Base-by-base conservation (phyloP, 305 asterid genomes). In the Plantago coronopus region DNA sequence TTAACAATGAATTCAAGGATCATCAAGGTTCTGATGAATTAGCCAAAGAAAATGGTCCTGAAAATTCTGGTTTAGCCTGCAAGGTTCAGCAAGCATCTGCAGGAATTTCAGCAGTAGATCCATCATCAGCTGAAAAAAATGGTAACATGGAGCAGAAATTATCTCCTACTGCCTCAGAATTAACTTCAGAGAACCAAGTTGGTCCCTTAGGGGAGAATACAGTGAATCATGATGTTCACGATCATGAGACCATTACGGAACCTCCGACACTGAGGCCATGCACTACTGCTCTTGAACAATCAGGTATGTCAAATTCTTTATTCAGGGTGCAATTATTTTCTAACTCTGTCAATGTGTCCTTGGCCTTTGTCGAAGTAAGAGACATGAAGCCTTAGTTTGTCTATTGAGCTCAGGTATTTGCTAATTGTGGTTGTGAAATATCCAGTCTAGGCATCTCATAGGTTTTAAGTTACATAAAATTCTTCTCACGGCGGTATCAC, bases 381-480 rank as follows among this genome's bases (percentile, higher is more conserved):
- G 64, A 62, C 69, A 37, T 47, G 57, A 42, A 72, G 56, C 48
- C 76, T 68, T 81, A 91, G 93, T 83, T 74, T 71, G 89, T 70
- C 64, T 47, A 50, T 68, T 29, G 43, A 71, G 48, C 70, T 38
- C 34, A 31, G 56, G 40, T 44, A n/a, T 64, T 56, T 69, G 69
- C 69, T 70, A 64, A 59, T 29, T 37, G 57, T 14, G 42, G 31
- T 25, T 44, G 25, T 60, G 62, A 59, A 59, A 50, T 34, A 14
- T 43, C 18, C 53, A 11, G 62, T 25, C 27, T 54, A 38, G n/a
- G 56, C 50, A 48, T 53, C 45, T 34, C 40, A 34, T 34, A 34
- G 40, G 12, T 34, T 34, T n/a, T 7, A 34, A 34, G 7, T 34
- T 34, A 34, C 40, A 9, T 9, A 11, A 34, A 2, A 34, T 27